Conservation (phyloP, 1,139 yeast species). For the Debaryomyces psychrophilus region DNA sequence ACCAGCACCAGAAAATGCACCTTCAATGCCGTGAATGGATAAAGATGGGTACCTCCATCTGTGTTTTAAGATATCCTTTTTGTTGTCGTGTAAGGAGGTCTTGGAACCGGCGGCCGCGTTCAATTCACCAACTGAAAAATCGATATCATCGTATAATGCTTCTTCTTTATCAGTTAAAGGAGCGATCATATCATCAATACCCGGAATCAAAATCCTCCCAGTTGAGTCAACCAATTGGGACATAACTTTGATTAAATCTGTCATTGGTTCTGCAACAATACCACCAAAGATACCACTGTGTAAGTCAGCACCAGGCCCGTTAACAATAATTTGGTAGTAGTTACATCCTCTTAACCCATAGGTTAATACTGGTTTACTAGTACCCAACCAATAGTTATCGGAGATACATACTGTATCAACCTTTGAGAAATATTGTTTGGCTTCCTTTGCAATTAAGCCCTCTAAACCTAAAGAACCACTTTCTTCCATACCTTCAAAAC, state of each 20-base stretch:
- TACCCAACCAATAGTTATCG: constrained; percentile 98
- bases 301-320: constrained; percentile 95
- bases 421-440: constrained; percentile 73
- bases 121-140: constrained; percentile 81
- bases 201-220: constrained; percentile 86
- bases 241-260: constrained; percentile 81
- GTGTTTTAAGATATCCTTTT: constrained; percentile 88
- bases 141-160: constrained; percentile 78
- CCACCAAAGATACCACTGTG: constrained; percentile 99
- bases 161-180: constrained; percentile 83
- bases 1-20: constrained; percentile 93
- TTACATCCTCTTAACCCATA: constrained; percentile 97
- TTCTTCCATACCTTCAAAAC: constrained; percentile 99
- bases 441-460: constrained; percentile 76
- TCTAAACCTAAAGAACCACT: constrained; percentile 94
- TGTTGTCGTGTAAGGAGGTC: constrained; percentile 75
- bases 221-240: constrained; percentile 73
- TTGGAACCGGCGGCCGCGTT: constrained; percentile 87
- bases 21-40: constrained; percentile 95
- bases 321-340: constrained; percentile 79
- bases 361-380: constrained; percentile 93
- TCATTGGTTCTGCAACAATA: constrained; percentile 95
- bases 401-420: constrained; percentile 95
- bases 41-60: constrained; percentile 98
- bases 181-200: constrained; percentile 92